Conservation (phyloP, 192 early-diverging fungal species). For the Podila horticola region DNA sequence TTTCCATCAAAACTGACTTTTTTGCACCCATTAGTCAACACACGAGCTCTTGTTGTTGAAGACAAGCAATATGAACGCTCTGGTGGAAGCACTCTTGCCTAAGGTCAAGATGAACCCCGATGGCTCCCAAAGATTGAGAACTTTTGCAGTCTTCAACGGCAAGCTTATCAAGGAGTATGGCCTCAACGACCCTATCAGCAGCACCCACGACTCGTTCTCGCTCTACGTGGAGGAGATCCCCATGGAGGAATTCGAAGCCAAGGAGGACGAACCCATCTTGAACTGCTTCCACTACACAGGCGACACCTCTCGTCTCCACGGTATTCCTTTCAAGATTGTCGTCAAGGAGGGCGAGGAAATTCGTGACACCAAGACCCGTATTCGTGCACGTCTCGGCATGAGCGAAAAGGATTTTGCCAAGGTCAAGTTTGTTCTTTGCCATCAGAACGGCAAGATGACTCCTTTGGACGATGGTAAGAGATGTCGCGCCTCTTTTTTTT, state of each 20-base stretch:
- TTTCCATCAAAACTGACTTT: background rate
- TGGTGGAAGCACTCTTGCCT: conserved; percentile 62
- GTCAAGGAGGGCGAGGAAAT: conserved; percentile 75
- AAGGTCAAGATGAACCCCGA: conserved; percentile 58
- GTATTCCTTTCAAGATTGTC: conserved; percentile 86
- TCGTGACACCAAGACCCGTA: conserved; percentile 75
- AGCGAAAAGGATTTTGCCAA: conserved; percentile 86
- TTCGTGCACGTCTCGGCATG: conserved; percentile 77
- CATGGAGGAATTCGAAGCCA: conserved; percentile 54
- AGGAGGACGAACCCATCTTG: conserved; percentile 56
- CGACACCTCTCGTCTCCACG: conserved; percentile 74
- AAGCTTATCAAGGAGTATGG: conserved; percentile 59
- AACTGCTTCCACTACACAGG: conserved; percentile 83
- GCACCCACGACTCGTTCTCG: conserved; percentile 51
- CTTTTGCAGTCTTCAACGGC: conserved; percentile 66
- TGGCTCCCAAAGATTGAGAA: conserved; percentile 60
- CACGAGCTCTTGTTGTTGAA: conserved; percentile 81
- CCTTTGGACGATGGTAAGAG: conserved; percentile 36
- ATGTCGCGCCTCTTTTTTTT: no score
- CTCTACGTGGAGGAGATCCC: conserved; percentile 72
- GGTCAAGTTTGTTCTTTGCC: conserved; percentile 60
- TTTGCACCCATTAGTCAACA: conserved; percentile 16
- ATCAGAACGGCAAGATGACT: conserved; percentile 5
- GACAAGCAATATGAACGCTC: conserved; percentile 51
- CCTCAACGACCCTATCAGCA: conserved; percentile 55